Base-by-base conservation (phyloP, 2,329 filamentous ascomycete species). In the Gnomoniopsis smithogilvyi region DNA sequence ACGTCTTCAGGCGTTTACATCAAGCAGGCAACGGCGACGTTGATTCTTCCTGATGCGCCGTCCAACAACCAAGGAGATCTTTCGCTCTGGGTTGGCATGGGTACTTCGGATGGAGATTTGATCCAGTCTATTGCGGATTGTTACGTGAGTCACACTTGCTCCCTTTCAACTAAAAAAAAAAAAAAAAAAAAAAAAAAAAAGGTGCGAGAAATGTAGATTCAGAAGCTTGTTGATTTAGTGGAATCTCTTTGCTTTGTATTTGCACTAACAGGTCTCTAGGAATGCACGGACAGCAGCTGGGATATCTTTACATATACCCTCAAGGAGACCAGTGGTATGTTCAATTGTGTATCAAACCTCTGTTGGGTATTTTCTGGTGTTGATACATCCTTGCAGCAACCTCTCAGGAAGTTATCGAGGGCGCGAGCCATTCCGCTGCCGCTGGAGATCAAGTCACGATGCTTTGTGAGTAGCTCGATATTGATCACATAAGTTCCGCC, bases 51-150 rank as follows among this genome's bases (percentile, higher is more conserved):
- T 3, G 65, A 71, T 0, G 63, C 66, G 1, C 76, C 77, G 1
- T 72, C 66, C 36, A 68, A 70, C 36, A 70, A 69, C 43, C 67
- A 67, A 3, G 74, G 75, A 24, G 70, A 72, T 54, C 64, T 73
- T n/a, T 76, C 75, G 69, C 51, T 80, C n/a, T 80, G 77, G 78
- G 74, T 78, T n/a, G 78, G 78, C 12, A 78, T 79, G 76, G 76
- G 76, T 6, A 79, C 76, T 3, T 74, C 73, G 2, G 72, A 73
- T 17, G 76, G 74, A 19, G 73, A 79, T 58, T 62, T 80, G 65
- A 75, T 80, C 56, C 77, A 80, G 68, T 76, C 75, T 6, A 76
- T 79, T 34, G 72, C 74, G 56, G 75, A 78, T 33, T 73, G 74
- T 64, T 55, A 47, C 34, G 21, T 46, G 3, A 33, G 30, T 33